Base-by-base conservation (phyloP, 805 yeast genomes). In the Blastobotrys mokoenaii region DNA sequence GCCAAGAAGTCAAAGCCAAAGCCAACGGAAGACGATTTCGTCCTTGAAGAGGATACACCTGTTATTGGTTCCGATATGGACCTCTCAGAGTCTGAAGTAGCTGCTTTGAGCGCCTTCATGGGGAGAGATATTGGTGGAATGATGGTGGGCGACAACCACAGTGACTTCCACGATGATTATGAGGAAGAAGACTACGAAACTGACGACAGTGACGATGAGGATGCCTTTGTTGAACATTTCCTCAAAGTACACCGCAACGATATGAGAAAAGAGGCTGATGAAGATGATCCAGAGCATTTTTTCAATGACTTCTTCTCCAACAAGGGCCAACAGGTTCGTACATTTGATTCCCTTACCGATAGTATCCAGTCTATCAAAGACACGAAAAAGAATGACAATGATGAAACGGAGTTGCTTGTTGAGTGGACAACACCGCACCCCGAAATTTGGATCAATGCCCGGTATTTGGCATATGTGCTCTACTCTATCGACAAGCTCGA, bases 321-420 rank as follows among this genome's bases (percentile, higher is more conserved):
- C 7, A n/a, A n/a, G 5, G 38, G 38, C 22, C 20, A 34, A 6
- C 16, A n/a, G 8, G 20, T n/a, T 17, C 12, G 11, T 34, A 17
- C 22, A 34, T 10, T 17, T 10, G 22, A 34, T 5, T n/a, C 7
- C 11, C 16, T 12, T 4, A 32, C 16, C 35, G 35, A 32, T 6
- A 34, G 12, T 5, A 34, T 14, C 10, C 12, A 4, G 18, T n/a
- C 16, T 3, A 17, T n/a, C 6, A 20, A 25, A 14, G 16, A 31
- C 3, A n/a, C 18, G 2, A 33, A 41, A 2, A 3, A 37, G 32
- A 29, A 18, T 8, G 45, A 43, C 6, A 38, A 20, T 11, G 45
- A 45, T 20, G 51, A 49, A 4, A 31, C n/a, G 14, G 46, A 45
- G 22, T 47, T 39, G 14, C 25, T 48, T 16, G 52, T 51, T 2